Evolutionary conservation across 78 protist species (phyloP), one percentile per base, ranked within the genome.

Genomic region (Dictyostelium brefeldianum): DNA sequence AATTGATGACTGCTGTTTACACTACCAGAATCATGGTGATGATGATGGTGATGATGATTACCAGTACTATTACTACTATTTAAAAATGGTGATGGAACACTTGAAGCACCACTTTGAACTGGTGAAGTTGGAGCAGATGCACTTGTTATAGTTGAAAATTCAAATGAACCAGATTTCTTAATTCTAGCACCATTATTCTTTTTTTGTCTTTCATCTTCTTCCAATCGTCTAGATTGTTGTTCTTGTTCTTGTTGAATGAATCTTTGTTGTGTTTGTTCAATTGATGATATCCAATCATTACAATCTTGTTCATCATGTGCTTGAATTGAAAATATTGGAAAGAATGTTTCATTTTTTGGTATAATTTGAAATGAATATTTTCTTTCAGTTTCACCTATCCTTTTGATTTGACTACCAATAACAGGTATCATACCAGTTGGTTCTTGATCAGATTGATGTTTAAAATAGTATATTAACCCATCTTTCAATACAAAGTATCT

Each of bases 391-490:
- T 87, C 93, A 8, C 93, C 93, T 31, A 67, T 31, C 67, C 93
- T 74, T 22, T 77, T 87, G 29, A 87, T 77, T 29, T 50, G 54
- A 51, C 93, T 87, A 36, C 93, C 93, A 20, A 87, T 77, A 0
- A 87, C 84, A 43, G 93, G 93, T 77, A 87, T 78, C 93, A 87
- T 87, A 50, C 93, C 93, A 14, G 78, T 77, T 48, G 93, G 93
- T 64, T 87, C 93, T 36, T 54, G 93, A 56, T 87, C 93, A n/a
- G 83, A 70, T 87, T 87, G 93, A 77, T 87, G 83, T 41, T 77
- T 87, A 65, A 87, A 87, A 77, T 87, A 87, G 65, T 87, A 87
- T 29, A 87, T 6, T 41, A 87, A 27, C 54, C 93, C 93, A 50
- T 87, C 84, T 51, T 87, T 87, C 51, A 87, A 77, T 46, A 87